phyloP scores from a whole-genome alignment of 768 basidiomycete species.

The Suillus weaverae region DNA sequence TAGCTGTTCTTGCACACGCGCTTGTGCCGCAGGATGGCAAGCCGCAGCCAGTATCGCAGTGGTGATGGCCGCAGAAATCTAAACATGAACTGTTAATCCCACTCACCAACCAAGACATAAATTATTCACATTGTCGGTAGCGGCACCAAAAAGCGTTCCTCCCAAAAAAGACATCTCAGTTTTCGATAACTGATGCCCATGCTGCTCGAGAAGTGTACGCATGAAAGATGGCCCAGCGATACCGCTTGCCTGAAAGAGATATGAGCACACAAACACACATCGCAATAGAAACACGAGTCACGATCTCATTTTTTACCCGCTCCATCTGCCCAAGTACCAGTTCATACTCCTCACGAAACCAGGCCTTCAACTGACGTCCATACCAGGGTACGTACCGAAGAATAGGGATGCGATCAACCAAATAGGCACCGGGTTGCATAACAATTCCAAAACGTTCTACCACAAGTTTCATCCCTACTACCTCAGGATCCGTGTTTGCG shows the following conservation, averaged over 20 bases:
- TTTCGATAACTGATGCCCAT: constrained; percentile 46
- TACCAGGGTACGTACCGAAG: constrained; percentile 55
- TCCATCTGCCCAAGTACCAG: constrained; percentile 49
- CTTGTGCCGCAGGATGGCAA: constrained; percentile 51
- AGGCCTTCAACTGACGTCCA: constrained; percentile 48
- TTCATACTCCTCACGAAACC: constrained; percentile 49
- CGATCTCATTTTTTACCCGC: constrained; percentile 40
- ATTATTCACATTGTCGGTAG: constrained; percentile 44
- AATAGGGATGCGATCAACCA: constrained; percentile 31
- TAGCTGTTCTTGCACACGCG: constrained; percentile 51
- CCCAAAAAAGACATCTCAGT: constrained; percentile 55
- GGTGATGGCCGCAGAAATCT: constrained; percentile 52
- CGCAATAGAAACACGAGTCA: constrained; percentile 15
- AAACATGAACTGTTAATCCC: background rate
- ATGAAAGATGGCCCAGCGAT: constrained; percentile 38
- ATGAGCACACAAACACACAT: background rate
- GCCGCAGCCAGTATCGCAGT: constrained; percentile 55
- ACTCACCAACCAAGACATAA: background rate
- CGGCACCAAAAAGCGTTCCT: constrained; percentile 60
- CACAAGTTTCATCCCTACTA: constrained; percentile 19
- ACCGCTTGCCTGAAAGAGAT: constrained; percentile 8
- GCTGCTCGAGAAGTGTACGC: constrained; percentile 49
- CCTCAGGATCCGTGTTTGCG: constrained; percentile 26
- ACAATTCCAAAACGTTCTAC: constrained; percentile 24
- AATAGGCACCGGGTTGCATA: constrained; percentile 26